Base-by-base conservation (phyloP, 169 alveolate genomes). In the Plasmodium gaboni region DNA sequence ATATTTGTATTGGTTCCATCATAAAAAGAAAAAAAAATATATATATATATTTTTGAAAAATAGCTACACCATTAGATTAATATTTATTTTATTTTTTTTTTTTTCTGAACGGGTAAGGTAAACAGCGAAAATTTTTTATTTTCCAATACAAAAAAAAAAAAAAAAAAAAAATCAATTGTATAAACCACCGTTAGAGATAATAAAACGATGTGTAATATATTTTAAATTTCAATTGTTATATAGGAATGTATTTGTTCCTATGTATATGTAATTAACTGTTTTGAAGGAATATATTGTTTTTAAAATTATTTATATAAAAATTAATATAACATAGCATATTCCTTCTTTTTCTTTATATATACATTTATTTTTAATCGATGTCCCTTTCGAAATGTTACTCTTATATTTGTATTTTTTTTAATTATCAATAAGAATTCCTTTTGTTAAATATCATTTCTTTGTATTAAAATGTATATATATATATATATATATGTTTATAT, bases 221-320 rank as follows among this genome's bases (percentile, higher is more conserved):
- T 17, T 17, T 9, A 28, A 64, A 64, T 13, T 64, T 26, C n/a
- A 26, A 0, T 4, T 10, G 50, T 10, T 44, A 46, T 46, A 44
- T n/a, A 68, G 38, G n/a, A 10, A 9, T 12, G 19, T 67, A 71
- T n/a, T 19, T 50, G 24, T 71, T 38, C 51, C n/a, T 15, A 71
- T 71, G 28, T 48, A 32, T 71, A 71, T 12, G 48, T 71, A 17
- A 50, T 48, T 71, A 71, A n/a, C 64, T 28, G 51, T 24, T 72
- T 10, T 17, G 53, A 19, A 72, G 26, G 57, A 53, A 53, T 22
- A 51, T 53, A 32, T 51, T 72, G n/a, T 60, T 12, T 53, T 32
- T 50, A 53, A 26, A 72, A 28, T 28, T 72, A 22, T 53, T 50
- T 19, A 22, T 51, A 19, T 51, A 28, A 55, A 53, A 38, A 17